A percentile compares a stretch with the other conserved stretches of the same genome.
Evolutionary conservation across 805 yeast species (phyloP).

Genomic region (Suhomyces pyralidae): DNA sequence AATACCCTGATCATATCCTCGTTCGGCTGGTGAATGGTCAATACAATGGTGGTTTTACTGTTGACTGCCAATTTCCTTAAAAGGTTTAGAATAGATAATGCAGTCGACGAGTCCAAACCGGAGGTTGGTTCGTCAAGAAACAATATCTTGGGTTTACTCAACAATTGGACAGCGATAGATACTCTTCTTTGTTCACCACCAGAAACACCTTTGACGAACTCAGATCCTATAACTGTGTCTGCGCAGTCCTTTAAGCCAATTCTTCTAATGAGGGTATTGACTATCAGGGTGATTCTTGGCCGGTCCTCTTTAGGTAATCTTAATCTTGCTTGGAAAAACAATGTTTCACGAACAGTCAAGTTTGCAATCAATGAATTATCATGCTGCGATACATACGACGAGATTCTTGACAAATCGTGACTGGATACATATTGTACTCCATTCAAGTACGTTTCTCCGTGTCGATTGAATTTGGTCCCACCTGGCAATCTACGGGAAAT

Average conservation of each 20-base stretch:
- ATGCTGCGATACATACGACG: conserved; percentile 25
- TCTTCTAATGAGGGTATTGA: conserved; percentile 16
- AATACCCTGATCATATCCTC: conserved; percentile 19
- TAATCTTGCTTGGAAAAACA: conserved; percentile 23
- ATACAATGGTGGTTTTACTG: conserved; percentile 20
- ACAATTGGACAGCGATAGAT: conserved; percentile 27
- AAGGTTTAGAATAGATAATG: conserved; percentile 17
- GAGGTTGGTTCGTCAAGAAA: conserved; percentile 29
- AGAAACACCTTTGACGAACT: conserved; percentile 21
- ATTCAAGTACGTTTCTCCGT: conserved; percentile 15
- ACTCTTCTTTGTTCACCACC: conserved; percentile 30
- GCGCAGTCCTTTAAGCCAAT: conserved; percentile 27
- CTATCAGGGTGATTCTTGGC: conserved; percentile 13
- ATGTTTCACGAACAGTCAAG: conserved; percentile 25
- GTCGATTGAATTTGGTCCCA: conserved; percentile 11
- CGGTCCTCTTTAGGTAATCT: conserved; percentile 20
- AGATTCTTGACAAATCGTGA: conserved; percentile 14
- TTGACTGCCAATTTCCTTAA: conserved; percentile 15
- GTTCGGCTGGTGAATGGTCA: conserved; percentile 27
- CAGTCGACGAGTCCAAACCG: conserved; percentile 25
- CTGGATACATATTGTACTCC: conserved; percentile 13
- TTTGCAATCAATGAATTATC: conserved; percentile 22
- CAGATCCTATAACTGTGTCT: conserved; percentile 23
- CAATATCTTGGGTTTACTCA: conserved; percentile 21
- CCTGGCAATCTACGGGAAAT: conserved; percentile 19